Base-by-base conservation (phyloP, 345 rosid species). In the Geranium rotundifolium region DNA sequence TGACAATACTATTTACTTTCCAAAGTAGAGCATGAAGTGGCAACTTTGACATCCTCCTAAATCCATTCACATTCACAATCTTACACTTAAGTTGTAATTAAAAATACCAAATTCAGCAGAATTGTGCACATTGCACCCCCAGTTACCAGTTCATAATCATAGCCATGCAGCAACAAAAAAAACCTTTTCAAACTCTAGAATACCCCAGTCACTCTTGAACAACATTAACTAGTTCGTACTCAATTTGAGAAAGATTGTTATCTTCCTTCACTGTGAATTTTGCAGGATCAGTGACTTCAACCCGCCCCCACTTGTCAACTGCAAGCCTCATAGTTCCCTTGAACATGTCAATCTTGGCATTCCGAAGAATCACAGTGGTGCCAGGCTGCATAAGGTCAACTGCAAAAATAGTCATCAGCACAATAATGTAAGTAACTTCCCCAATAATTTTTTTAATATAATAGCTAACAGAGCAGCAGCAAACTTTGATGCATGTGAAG, bases 341-440 rank as follows among this genome's bases (percentile, higher is more conserved):
- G 59, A 64, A 64, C 67, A 64, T 64, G 59, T 64, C 67, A 54
- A 64, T 64, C 67, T 64, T 64, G 19, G 67, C 67, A 55, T 64
- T 64, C 41, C 67, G 67, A 19, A 64, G 59, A 54, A 64, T 64
- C 59, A 64, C 60, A 55, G 67, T 64, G 14, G 59, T 18, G 16
- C 60, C 67, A 2, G 67, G 67, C 37, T 20, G 54, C 67, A 64
- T 54, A 34, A 64, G 54, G 55, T 64, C 67, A 55, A 64, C 67
- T 64, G 67, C 67, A 64, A 19, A 29, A 54, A 54, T 52, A n/a
- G 50, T 13, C 50, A 41, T 41, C 9, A 41, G 10, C 10, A 41
- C 50, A 41, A 41, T n/a, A 31, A 31, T 31, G 37, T 7, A 31
- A 31, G 7, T 7, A 31, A 41, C 12, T 41, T 31, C 50, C 7